Evolutionary conservation across 2,329 filamentous ascomycete genomes (phyloP), one percentile per base, ranked within the genome.

Genomic region (Neopestalotiopsis sp.): DNA sequence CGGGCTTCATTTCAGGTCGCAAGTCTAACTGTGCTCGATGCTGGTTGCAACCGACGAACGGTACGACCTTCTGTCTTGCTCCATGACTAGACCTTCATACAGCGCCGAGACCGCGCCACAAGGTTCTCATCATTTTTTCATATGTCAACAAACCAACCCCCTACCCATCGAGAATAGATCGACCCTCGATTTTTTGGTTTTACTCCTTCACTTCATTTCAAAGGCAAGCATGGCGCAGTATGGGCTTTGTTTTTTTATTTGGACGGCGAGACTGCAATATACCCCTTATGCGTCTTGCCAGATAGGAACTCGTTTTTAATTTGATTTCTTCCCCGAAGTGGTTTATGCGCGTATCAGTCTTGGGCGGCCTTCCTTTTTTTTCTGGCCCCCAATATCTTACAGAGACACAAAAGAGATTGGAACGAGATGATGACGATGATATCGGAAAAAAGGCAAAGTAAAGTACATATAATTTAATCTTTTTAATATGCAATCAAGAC

Each of bases 221-320:
- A 34, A 38, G 32, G 34, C 57, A 34, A 59, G 57, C 57, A 34
- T 34, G 59, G 59, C 32, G 59, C 59, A 62, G 9, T 28, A 38
- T 34, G 59, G 59, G 20, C 13, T 38, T 38, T 62, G 4, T 58
- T 61, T 61, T 61, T 17, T 58, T 58, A 12, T 62, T 38, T 62
- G 59, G 34, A 62, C n/a, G 59, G 59, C 34, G 57, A 59, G 59
- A 38, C 59, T 38, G 59, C 59, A 38, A 42, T 34, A 62, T 62
- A 62, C 59, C 59, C 59, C 59, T 40, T 62, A 62, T 62, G 32
- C 59, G 30, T 62, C 34, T 34, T 20, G 59, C 34, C 59, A 40
- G 30, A 40, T 34, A 38, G 24, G 57, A 59, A 12, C 17, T 12
- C 14, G 28, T 62, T 34, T 20, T 20, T 62, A 17, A 30, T 38